Base-by-base conservation (phyloP, 179 eudicot species). In the Beta lomatogona region DNA sequence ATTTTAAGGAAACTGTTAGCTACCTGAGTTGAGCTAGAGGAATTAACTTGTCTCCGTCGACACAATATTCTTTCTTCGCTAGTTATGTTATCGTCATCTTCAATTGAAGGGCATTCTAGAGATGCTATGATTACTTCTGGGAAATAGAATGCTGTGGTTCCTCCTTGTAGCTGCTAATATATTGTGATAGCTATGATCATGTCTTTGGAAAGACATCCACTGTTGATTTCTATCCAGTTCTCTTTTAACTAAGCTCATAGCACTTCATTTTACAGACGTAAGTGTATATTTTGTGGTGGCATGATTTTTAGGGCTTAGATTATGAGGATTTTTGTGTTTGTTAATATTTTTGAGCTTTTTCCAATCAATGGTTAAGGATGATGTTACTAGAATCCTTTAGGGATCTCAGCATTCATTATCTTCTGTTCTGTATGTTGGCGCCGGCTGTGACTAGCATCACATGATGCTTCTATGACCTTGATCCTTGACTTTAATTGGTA, bases 11-110 rank as follows among this genome's bases (percentile, higher is more conserved):
- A 7, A 53, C 9, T 31, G 19, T 25, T 48, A 71, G 58, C 22
- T 55, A 36, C 48, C 13, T 31, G 58, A 36, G 59, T 63, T 65
- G 54, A 36, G 25, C 19, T 74, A 12, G 72, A 54, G 53, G 15
- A 80, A 18, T 19, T 61, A 5, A 73, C 54, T 60, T 44, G 31
- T 13, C 25, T 19, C 45, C n/a, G 15, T 46, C 45, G 55, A 46
- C n/a, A 11, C 31, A 50, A 22, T 31, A 22, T 68, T 77, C 4
- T 1, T 75, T 36, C 55, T 63, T 50, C 21, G 21, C 31, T 73
- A 19, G 31, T 50, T 76, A 44, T 31, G 21, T 83, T 61, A 52
- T 60, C 25, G 64, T 79, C 15, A 53, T 15, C 57, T 54, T 77
- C 36, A 2, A 36, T 8, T 14, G 41, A 22, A n/a, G n/a, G 81